These are phyloP conservation scores for Casuarina equisetifolia DNA, from an alignment of 306 rosid species.

Conservation along the genomic window DNA sequence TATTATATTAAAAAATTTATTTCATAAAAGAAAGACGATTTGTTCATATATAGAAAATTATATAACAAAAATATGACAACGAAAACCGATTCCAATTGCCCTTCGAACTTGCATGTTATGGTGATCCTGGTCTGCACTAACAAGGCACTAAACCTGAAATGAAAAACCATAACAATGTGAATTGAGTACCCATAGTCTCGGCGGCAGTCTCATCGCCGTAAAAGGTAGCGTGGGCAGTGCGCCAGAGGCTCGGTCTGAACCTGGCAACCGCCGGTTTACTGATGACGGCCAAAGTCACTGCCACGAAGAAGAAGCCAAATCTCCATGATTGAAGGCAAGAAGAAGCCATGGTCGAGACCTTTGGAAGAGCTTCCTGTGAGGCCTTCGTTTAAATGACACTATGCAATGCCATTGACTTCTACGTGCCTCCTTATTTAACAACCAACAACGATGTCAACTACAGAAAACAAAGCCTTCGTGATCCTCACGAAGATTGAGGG, in stretches of 20 bases:
- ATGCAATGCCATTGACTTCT: slow-evolving; percentile 32
- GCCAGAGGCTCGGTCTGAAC: slow-evolving; percentile 70
- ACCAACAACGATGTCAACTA: slow-evolving; percentile 21
- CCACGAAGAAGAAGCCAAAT: slow-evolving; percentile 32
- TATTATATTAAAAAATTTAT: no score
- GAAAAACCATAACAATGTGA: not conserved
- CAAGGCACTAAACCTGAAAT: not conserved
- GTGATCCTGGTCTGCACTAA: no score
- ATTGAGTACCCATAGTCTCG: slow-evolving; percentile 70
- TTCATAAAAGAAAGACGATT: no score
- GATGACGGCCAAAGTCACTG: slow-evolving; percentile 33
- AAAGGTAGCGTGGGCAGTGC: slow-evolving; percentile 76
- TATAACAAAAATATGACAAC: no score
- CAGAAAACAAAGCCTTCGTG: slow-evolving; percentile 42
- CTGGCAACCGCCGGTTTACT: slow-evolving; percentile 6
- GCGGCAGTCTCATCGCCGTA: slow-evolving; percentile 90
- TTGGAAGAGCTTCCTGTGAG: slow-evolving; percentile 2
- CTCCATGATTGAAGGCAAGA: slow-evolving; percentile 32
- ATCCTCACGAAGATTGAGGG: slow-evolving; percentile 48
- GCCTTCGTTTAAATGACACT: not conserved
- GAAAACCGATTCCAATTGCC: no score
- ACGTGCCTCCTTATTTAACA: slow-evolving; percentile 36
- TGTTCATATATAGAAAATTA: no score
- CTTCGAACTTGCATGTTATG: no score
- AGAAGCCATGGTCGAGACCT: slow-evolving; percentile 44